These are phyloP conservation scores for Lindgomyces ingoldianus DNA, from an alignment of 495 filamentous ascomycete genomes.

Conservation along the genomic window DNA sequence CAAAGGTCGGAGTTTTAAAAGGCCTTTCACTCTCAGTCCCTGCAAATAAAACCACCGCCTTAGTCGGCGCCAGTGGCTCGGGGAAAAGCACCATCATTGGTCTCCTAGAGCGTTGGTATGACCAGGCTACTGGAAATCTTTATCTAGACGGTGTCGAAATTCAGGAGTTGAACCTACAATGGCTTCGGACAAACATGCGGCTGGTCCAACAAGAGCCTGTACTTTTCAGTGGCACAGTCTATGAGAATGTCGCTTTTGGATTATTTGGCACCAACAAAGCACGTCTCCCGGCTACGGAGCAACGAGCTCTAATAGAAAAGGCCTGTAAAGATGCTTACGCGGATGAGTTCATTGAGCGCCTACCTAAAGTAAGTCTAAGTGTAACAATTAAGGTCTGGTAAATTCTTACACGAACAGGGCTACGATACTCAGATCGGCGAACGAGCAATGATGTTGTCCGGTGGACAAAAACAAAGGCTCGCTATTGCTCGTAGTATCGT, in stretches of 20 bases:
- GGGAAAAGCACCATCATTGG: conserved; percentile 95
- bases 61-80: conserved; percentile 83
- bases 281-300: conserved; percentile 5
- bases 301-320: conserved; percentile 59
- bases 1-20: conserved; percentile 83
- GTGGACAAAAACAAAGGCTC: conserved; percentile 96
- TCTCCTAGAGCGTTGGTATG: conserved; percentile 89
- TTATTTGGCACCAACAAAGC: conserved; percentile 73
- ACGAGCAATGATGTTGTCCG: conserved; percentile 86
- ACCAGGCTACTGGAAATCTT: conserved; percentile 52
- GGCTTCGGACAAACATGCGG: conserved; percentile 88
- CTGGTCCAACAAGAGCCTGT: conserved; percentile 85
- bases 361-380: conserved; percentile 43
- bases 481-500: conserved; percentile 86
- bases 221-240: conserved; percentile 83
- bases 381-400: background rate
- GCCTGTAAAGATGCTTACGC: conserved; percentile 93
- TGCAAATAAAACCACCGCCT: conserved; percentile 84
- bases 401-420: conserved; percentile 61
- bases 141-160: conserved; percentile 72
- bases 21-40: conserved; percentile 75
- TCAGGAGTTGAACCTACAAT: conserved; percentile 76
- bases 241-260: conserved; percentile 83
- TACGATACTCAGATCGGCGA: conserved; percentile 96
- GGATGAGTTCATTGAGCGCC: conserved; percentile 77